These are phyloP conservation scores for Mycena albidolilacea DNA, from an alignment of 768 basidiomycete genomes.

Conservation along the genomic window DNA sequence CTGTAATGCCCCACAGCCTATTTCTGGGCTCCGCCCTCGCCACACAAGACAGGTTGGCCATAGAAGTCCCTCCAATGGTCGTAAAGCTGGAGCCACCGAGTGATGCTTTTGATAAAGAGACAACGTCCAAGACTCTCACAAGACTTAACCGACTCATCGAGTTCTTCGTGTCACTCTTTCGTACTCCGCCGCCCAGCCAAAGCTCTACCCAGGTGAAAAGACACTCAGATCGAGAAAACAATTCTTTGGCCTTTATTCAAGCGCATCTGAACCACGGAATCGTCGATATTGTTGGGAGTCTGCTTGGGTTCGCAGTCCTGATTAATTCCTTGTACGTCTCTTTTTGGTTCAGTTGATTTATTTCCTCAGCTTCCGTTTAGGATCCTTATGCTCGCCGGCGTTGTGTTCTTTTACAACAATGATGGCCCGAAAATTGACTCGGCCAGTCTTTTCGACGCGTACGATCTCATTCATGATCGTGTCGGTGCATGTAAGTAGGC, in stretches of 20 bases:
- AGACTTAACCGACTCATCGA: constrained; percentile 41
- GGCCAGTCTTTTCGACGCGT: constrained; percentile 90
- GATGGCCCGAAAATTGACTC: constrained; percentile 52
- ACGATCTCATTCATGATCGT: constrained; percentile 75
- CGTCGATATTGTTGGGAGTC: constrained; percentile 76
- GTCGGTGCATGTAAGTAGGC: constrained; percentile 75
- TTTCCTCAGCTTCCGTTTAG: constrained; percentile 51
- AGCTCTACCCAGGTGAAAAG: constrained; percentile 55
- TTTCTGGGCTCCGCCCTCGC: constrained; percentile 91
- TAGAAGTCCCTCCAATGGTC: constrained; percentile 41
- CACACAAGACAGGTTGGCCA: constrained; percentile 80
- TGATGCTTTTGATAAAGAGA: constrained; percentile 41
- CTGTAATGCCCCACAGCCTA: constrained; percentile 93
- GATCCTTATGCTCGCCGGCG: constrained; percentile 86
- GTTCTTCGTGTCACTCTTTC: constrained; percentile 51
- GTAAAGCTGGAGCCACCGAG: constrained; percentile 37
- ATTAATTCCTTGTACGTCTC: constrained; percentile 84
- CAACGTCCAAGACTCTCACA: constrained; percentile 16
- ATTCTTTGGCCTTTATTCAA: constrained; percentile 65
- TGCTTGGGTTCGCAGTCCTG: constrained; percentile 88
- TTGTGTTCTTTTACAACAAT: constrained; percentile 79
- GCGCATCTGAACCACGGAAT: constrained; percentile 78
- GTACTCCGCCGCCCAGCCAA: constrained; percentile 52
- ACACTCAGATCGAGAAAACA: constrained; percentile 72
- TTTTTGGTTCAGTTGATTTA: constrained; percentile 8